phyloP scores from a whole-genome alignment of 768 basidiomycete species.

The Boletus rex-veris region DNA sequence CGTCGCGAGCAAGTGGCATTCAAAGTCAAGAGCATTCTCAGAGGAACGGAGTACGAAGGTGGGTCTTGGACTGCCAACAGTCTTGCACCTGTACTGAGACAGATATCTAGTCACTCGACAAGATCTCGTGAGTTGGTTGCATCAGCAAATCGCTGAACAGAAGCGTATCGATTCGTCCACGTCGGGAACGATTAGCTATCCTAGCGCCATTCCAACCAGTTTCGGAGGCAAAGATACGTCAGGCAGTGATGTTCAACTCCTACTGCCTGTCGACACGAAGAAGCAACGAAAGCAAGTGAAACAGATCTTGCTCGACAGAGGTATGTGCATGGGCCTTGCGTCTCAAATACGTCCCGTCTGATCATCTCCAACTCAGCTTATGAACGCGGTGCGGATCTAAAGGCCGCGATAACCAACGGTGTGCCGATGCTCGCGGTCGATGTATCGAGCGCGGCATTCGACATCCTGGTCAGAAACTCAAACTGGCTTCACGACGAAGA shows the following conservation, averaged over 20 bases:
- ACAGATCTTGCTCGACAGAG: slow-evolving; percentile 65
- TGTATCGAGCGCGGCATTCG: slow-evolving; percentile 57
- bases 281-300: slow-evolving; percentile 73
- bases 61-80: slow-evolving; percentile 11
- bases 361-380: slow-evolving; percentile 44
- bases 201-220: slow-evolving; percentile 35
- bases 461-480: slow-evolving; percentile 52
- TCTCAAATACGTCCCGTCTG: not conserved
- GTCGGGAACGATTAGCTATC: slow-evolving; percentile 49
- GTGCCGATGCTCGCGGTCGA: slow-evolving; percentile 74
- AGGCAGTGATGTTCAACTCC: slow-evolving; percentile 51
- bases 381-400: slow-evolving; percentile 55
- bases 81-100: slow-evolving; percentile 3
- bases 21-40: slow-evolving; percentile 81
- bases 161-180: slow-evolving; percentile 67
- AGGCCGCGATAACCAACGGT: slow-evolving; percentile 53
- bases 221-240: slow-evolving; percentile 35
- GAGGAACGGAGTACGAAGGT: slow-evolving; percentile 75
- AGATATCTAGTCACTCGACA: slow-evolving; percentile 52
- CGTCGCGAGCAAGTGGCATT: slow-evolving; percentile 65
- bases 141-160: slow-evolving; percentile 76
- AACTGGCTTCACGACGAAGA: slow-evolving; percentile 77
- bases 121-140: slow-evolving; percentile 72
- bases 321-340: slow-evolving; percentile 30
- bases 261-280: slow-evolving; percentile 67